A percentile compares a stretch with the other conserved stretches of the same genome.
These are phyloP conservation scores for Quercus lobata DNA, from an alignment of 331 rosid genomes.

Conservation along the genomic window DNA sequence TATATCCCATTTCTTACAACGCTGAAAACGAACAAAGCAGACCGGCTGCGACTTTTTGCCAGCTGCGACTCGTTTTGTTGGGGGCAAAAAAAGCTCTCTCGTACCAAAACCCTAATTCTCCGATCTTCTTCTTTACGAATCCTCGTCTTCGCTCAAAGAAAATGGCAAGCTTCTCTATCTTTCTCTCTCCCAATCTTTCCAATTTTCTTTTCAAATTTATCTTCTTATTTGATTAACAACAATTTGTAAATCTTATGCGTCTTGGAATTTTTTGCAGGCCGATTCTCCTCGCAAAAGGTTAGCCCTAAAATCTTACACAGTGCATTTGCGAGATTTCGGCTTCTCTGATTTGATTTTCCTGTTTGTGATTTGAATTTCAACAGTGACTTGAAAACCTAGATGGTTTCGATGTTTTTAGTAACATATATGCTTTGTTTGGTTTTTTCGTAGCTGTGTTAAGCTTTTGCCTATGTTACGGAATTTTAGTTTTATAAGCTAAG, in stretches of 20 bases:
- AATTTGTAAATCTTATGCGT: not conserved
- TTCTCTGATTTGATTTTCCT: not conserved
- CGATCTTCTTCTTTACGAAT: constrained; percentile 1
- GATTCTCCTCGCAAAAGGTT: constrained; percentile 78
- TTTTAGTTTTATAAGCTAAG: too few relatives aligned
- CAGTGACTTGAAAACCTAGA: not conserved
- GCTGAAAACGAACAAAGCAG: not conserved
- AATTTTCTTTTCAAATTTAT: not conserved
- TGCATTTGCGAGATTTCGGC: not conserved
- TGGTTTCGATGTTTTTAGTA: not conserved
- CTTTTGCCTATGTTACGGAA: not conserved
- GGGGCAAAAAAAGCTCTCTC: not conserved
- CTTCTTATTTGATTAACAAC: constrained; percentile 10
- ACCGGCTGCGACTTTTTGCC: not conserved
- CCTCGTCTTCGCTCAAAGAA: not conserved
- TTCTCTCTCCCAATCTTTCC: not conserved
- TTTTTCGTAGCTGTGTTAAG: not conserved
- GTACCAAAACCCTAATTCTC: constrained; percentile 22
- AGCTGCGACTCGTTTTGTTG: not conserved
- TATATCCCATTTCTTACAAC: too few relatives aligned
- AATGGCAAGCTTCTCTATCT: constrained; percentile 37
- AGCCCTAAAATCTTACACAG: constrained; percentile 11
- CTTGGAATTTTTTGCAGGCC: constrained; percentile 44
- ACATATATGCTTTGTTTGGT: not conserved
- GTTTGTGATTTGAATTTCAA: not conserved